Base-by-base conservation (phyloP, 2,329 filamentous ascomycete species). In the Akanthomyces lecanii region DNA sequence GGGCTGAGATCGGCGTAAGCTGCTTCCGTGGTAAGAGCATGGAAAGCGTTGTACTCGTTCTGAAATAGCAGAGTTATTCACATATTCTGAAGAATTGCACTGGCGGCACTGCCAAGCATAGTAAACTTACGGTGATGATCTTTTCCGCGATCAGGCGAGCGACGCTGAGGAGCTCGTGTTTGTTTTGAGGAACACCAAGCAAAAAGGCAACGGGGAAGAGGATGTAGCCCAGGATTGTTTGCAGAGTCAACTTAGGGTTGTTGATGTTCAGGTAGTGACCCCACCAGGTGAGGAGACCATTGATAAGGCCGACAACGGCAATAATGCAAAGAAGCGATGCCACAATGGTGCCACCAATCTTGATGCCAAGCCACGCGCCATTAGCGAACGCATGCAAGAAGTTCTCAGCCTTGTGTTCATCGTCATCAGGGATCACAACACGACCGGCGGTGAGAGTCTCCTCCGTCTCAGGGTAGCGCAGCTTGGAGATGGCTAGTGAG, bases 381-480 rank as follows among this genome's bases (percentile, higher is more conserved):
- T 91, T 91, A 66, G 91, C 87, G 70, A 96, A 93, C 1, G 92
- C 91, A 73, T 96, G 91, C 4, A 97, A 84, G 14, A 86, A 84
- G 72, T 97, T 97, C 66, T 88, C 81, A n/a, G 91, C 85, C 69
- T 84, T 85, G 73, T 91, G 80, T 67, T 94, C 89, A 7, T 89
- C 84, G 61, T 93, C 89, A 38, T 95, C 89, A 2, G 92, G 91
- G 30, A 96, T 85, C 48, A 94, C 86, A 36, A 95, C 89, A 21
- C 87, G 85, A 63, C 92, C 91, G 5, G 90, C 89, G 0, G 92
- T 97, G 42, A 96, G 80, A 0, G 91, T 90, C 75, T 94, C 90
- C 74, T 96, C 91, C 3, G 86, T 89, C 78, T 97, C 93, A 3
- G 93, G 93, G 74, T 89, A 97, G 63, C 93, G 89, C 70, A 97